Base-by-base conservation (phyloP, 495 filamentous ascomycete genomes). In the Chaetomium cochliodes region DNA sequence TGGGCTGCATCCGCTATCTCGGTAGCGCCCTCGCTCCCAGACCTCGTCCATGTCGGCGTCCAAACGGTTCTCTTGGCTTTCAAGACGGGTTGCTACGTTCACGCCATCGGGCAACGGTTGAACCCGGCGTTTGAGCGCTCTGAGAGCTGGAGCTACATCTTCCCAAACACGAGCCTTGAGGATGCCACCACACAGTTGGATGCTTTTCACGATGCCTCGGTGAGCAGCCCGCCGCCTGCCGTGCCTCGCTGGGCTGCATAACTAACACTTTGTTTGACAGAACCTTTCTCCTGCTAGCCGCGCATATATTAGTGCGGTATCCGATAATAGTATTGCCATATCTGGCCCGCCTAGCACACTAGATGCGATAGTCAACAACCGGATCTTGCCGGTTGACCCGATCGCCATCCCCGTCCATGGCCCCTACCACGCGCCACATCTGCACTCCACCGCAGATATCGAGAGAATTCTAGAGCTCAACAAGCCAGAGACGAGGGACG, bases 381-480 rank as follows among this genome's bases (percentile, higher is more conserved):
- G 78, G 20, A 67, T 81, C 12, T 76, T 89, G 30, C 80, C 81
- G 58, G 74, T 81, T 57, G 87, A 87, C 68, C 82, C 83, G 2
- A 80, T 84, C 6, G 81, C 81, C n/a, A 85, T 90, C 50, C 86
- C 90, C 0, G 85, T 96, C 23, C 87, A 89, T 67, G 92, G 88
- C 0, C 90, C 92, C 2, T 96, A 92, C 69, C 92, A 96, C 76
- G 90, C 92, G 15, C 68, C 81, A 1, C 90, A 96, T 73, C 76
- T 96, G 11, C 88, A 91, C 74, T 79, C 79, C 7, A 63, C 78
- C 18, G 78, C 78, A 16, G 85, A 92, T 66, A 77, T 90, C 46
- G 81, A 84, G 49, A 81, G 82, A 58, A 85, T 93, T 51, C 68
- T 92, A 28, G 67, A 69, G 5, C 71, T 82, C 30, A 66, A 77